Evolutionary conservation across 2,329 filamentous ascomycete genomes (phyloP).

Genomic region (Sporothrix pallida): DNA sequence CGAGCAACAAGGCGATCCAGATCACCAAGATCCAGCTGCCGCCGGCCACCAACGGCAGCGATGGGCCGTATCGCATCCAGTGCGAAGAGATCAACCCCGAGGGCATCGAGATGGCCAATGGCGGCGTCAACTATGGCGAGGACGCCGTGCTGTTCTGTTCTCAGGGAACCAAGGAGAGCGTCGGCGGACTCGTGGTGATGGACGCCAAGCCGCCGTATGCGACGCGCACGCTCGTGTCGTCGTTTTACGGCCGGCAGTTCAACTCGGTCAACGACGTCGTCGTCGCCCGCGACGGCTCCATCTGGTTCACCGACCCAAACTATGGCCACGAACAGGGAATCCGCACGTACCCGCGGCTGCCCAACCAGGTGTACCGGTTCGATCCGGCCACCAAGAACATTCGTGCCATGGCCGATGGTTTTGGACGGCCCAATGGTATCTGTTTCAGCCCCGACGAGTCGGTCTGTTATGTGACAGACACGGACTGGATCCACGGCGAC

Average conservation of each 20-base stretch:
- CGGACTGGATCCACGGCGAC: constrained; percentile 43
- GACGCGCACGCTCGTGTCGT: constrained; percentile 47
- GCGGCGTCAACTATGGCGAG: constrained; percentile 50
- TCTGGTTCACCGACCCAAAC: constrained; percentile 58
- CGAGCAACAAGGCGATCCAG: constrained; percentile 25
- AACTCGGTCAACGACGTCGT: constrained; percentile 54
- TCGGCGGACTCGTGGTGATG: constrained; percentile 50
- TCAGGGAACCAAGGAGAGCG: constrained; percentile 36
- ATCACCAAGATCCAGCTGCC: constrained; percentile 30
- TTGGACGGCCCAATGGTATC: constrained; percentile 52
- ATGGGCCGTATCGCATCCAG: not conserved
- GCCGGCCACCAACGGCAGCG: not conserved
- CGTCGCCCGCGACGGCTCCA: constrained; percentile 46
- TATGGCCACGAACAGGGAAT: constrained; percentile 54
- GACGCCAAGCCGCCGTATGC: constrained; percentile 42
- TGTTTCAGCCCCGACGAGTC: constrained; percentile 48
- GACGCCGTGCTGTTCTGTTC: constrained; percentile 40
- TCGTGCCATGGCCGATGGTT: constrained; percentile 55
- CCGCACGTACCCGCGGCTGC: constrained; percentile 51
- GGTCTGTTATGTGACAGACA: constrained; percentile 53
- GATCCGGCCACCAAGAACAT: constrained; percentile 49
- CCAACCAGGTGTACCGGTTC: constrained; percentile 56
- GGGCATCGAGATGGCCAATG: constrained; percentile 33
- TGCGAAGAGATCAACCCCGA: constrained; percentile 28
- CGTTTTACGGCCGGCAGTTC: constrained; percentile 53